Percentiles rank a stretch among this genome's conserved stretches.
Evolutionary conservation across 176 grass and related monocot species (phyloP).

Genomic region (Bothriochloa decipiens): DNA sequence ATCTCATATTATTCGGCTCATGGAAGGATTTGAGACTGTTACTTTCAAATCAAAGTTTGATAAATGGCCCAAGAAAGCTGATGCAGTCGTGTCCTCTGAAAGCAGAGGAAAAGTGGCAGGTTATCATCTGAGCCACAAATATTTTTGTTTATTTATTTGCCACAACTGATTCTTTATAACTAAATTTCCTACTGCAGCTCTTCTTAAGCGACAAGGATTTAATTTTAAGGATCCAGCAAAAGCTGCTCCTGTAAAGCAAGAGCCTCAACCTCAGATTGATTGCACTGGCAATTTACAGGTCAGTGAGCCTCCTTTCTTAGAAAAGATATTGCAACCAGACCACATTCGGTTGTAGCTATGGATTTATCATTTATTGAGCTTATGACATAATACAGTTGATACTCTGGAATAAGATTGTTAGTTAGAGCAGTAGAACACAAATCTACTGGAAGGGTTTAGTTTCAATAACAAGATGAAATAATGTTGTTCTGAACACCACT

Average conservation of each 20-base stretch:
- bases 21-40: constrained; percentile 97
- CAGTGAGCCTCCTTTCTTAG: constrained; percentile 36
- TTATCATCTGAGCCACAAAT: constrained; percentile 41
- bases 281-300: constrained; percentile 97
- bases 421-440: not conserved
- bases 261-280: constrained; percentile 95
- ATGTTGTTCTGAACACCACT: not conserved
- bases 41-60: constrained; percentile 85
- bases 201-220: constrained; percentile 95
- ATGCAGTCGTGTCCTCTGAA: constrained; percentile 90
- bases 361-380: constrained; percentile 36
- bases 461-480: not conserved
- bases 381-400: constrained; percentile 14
- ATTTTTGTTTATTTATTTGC: constrained; percentile 26
- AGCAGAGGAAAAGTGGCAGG: constrained; percentile 99
- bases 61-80: constrained; percentile 94
- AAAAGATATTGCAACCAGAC: constrained; percentile 27
- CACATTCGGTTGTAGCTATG: constrained; percentile 12
- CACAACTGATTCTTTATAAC: not conserved
- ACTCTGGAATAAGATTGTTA: constrained; percentile 24
- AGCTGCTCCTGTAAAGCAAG: constrained; percentile 87
- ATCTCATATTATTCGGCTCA: constrained; percentile 82
- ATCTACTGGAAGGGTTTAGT: constrained; percentile 20
- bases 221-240: constrained; percentile 84
- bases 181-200: constrained; percentile 55